Evolutionary conservation across 2,329 filamentous ascomycete genomes (phyloP), one percentile per base, ranked within the genome.

Genomic region (Clonostachys sp.): DNA sequence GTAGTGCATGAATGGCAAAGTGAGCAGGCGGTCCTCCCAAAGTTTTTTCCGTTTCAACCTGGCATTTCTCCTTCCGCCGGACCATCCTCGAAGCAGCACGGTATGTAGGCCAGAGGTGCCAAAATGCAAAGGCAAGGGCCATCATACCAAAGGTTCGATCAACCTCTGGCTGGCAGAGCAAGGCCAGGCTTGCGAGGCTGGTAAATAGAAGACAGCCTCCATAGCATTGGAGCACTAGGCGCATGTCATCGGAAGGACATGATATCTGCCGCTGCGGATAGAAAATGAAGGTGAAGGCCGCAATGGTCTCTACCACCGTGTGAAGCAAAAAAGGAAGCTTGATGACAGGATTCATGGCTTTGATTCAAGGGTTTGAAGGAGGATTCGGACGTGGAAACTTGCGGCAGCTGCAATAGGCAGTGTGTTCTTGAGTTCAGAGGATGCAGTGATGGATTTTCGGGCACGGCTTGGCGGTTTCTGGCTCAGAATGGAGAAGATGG

Each of bases 21-120:
- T 80, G 76, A 17, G 76, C 56, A 2, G 46, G 42, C 8, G 76
- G 75, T 2, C 75, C 75, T 0, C 75, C 75, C 2, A 80, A 48
- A 0, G 65, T 60, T 34, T 55, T 55, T 5, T 47, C 46, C 14
- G 55, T 56, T 12, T 48, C 48, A 1, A 47, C 45, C n/a, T 45
- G 47, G 17, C 47, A 48, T 24, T 50, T 53, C 18, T 51, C 49
- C 12, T 51, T 51, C 14, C 45, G 41, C 24, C 51, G 50, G 12
- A 30, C 1, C 8, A 74, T 58, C 38, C 68, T 63, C 13, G 56
- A 51, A 10, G 57, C 61, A 1, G 76, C 76, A 33, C 76, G 63
- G 42, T 68, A 61, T 33, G 63, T 68, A 3, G 76, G 76, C 62
- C 71, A 78, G 2, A 70, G 38, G 48, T 80, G 76, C 59, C 77